Evolutionary conservation across 1,139 yeast genomes (phyloP).

Genomic region (Hemisphaericaspora lyxosophila): DNA sequence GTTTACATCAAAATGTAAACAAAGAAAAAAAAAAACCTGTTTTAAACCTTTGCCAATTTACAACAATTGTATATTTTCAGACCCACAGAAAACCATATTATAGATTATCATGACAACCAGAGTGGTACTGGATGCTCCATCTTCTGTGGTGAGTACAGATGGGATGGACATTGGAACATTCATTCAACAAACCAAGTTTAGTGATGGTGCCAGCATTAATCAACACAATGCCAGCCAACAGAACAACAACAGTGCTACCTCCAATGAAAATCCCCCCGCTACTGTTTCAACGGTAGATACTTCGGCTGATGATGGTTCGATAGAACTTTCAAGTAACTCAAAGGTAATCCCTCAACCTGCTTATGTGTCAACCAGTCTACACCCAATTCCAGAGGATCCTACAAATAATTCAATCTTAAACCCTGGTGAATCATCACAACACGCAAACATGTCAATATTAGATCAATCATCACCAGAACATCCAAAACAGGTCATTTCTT

Average conservation of each 20-base stretch:
- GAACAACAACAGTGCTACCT: background rate
- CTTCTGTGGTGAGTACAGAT: slow-evolving; percentile 18
- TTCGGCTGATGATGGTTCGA: background rate
- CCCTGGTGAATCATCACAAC: background rate
- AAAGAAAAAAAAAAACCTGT: background rate
- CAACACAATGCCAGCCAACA: background rate
- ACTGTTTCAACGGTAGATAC: background rate
- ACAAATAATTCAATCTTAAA: background rate
- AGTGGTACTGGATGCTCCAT: slow-evolving; percentile 21
- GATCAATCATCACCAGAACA: slow-evolving; percentile 12
- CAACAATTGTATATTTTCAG: too few relatives aligned
- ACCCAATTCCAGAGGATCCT: slow-evolving; percentile 1
- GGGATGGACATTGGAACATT: slow-evolving; percentile 22
- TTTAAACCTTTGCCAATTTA: background rate
- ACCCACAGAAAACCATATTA: too few relatives aligned
- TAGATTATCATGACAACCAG: slow-evolving; percentile 3
- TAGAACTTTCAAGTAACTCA: background rate
- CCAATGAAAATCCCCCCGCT: slow-evolving; percentile 1
- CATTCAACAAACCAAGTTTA: slow-evolving; percentile 27
- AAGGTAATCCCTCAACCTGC: background rate
- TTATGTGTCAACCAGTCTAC: background rate
- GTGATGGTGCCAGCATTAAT: slow-evolving; percentile 15
- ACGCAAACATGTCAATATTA: slow-evolving; percentile 5
- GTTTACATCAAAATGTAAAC: background rate
- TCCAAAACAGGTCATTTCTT: slow-evolving; percentile 14